Conservation (phyloP, 768 basidiomycete genomes). For the Boletus vermiculosoides region DNA sequence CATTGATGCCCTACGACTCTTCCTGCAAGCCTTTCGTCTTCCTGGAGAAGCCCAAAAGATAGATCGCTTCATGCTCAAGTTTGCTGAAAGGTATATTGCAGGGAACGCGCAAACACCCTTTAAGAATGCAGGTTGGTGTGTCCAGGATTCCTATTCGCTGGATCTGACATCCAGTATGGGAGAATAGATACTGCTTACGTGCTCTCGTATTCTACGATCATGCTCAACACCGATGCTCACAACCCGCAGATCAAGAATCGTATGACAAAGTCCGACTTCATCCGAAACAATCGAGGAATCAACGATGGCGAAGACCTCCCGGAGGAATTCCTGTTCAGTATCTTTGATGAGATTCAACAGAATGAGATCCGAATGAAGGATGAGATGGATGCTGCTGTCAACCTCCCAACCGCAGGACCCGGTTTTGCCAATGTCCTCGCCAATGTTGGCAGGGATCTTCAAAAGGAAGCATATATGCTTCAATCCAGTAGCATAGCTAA, state of each 20-base stretch:
- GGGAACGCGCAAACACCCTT: conserved; percentile 83
- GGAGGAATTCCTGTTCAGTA: conserved; percentile 72
- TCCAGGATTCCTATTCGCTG: neutral
- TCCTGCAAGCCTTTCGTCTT: conserved; percentile 93
- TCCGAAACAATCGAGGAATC: conserved; percentile 95
- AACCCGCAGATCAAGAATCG: conserved; percentile 92
- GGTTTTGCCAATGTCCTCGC: conserved; percentile 83
- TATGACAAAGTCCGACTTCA: conserved; percentile 90
- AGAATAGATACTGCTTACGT: conserved; percentile 85
- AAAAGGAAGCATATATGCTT: conserved; percentile 93
- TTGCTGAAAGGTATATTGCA: conserved; percentile 93
- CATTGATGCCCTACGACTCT: conserved; percentile 84
- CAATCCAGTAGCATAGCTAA: conserved; percentile 96
- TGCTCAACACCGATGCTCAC: conserved; percentile 97
- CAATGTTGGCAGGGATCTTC: conserved; percentile 89
- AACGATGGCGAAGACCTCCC: conserved; percentile 89
- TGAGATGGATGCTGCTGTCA: conserved; percentile 67
- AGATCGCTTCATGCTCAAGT: conserved; percentile 98
- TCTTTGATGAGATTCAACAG: conserved; percentile 86
- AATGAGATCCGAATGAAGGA: conserved; percentile 99
- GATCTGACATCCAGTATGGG: conserved; percentile 7
- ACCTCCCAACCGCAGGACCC: conserved; percentile 48
- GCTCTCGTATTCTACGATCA: conserved; percentile 89
- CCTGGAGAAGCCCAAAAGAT: conserved; percentile 99
- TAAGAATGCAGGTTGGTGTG: conserved; percentile 82